Conservation (phyloP, 2,329 filamentous ascomycete genomes). For the Didymella sp. region DNA sequence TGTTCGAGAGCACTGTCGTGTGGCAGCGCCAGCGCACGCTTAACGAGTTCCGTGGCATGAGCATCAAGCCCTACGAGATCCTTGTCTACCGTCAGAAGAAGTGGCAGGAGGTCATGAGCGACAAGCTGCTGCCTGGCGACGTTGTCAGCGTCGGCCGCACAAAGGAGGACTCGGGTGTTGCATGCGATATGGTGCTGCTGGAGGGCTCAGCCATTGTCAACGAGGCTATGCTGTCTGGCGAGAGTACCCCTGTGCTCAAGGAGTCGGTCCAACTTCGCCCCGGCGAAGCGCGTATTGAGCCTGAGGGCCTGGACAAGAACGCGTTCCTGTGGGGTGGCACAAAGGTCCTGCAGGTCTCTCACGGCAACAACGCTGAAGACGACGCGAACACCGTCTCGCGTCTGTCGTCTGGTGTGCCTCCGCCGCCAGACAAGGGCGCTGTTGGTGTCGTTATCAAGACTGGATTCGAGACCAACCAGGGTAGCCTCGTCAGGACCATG, state of each 20-base stretch:
- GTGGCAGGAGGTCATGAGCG: constrained; percentile 88
- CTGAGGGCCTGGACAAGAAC: constrained; percentile 94
- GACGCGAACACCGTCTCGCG: constrained; percentile 64
- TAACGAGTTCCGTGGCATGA: constrained; percentile 98
- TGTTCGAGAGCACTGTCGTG: constrained; percentile 97
- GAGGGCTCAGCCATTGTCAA: constrained; percentile 98
- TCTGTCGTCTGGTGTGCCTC: constrained; percentile 75
- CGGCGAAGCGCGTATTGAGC: constrained; percentile 77
- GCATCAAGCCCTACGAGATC: constrained; percentile 96
- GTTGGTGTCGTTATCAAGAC: constrained; percentile 96
- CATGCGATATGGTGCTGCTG: constrained; percentile 94
- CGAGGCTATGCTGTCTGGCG: constrained; percentile 98
- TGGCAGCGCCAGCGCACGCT: constrained; percentile 98
- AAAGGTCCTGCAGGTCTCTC: constrained; percentile 94
- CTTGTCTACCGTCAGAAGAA: constrained; percentile 87
- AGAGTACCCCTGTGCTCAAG: constrained; percentile 95
- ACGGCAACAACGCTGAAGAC: constrained; percentile 79
- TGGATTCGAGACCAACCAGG: constrained; percentile 97
- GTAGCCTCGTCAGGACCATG: constrained; percentile 97
- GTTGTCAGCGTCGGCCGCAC: constrained; percentile 90
- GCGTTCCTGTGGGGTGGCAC: constrained; percentile 96
- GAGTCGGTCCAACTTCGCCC: constrained; percentile 93
- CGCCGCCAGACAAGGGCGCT: constrained; percentile 91
- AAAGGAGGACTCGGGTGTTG: constrained; percentile 95
- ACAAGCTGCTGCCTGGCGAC: constrained; percentile 91